Base-by-base conservation (phyloP, 2,329 filamentous ascomycete genomes). In the Aspergillus viridinutans region DNA sequence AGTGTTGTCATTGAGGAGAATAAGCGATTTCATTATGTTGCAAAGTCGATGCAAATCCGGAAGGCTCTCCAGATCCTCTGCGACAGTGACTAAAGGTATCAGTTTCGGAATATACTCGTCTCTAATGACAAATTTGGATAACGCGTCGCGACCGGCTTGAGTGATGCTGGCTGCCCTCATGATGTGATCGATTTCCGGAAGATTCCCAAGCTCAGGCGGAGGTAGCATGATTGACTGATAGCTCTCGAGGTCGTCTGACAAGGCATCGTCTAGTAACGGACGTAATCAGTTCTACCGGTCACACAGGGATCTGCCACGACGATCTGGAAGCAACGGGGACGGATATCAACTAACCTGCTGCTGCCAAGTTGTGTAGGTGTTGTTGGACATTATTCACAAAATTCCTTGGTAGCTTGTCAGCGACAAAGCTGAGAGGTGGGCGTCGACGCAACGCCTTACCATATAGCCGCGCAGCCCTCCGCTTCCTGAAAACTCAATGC, bases 401-500 rank as follows among this genome's bases (percentile, higher is more conserved):
- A 67, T 93, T 91, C 91, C 92, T 96, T 66, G 57, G 59, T 38
- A 52, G 51, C 61, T 53, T 59, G 68, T 67, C 61, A 67, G 67
- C 60, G 55, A 61, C 54, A 58, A 25, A 53, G 60, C 49, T 29
- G 40, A 72, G 78, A 72, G 68, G 23, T 50, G 50, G 38, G 52
- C 42, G 43, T 52, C 17, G 20, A 25, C 42, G 48, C 43, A 38
- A 50, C 26, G 38, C 20, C 65, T 66, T 77, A 95, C 94, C 94
- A 99, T 74, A 99, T 96, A 61, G 87, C 82, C 21, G 90, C 85
- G 75, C 94, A 99, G 49, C 93, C 94, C 65, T 97, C 94, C 2
- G 92, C 89, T 78, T 99, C 94, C 74, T 99, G 94, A 70, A 99
- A 99, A 72, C 92, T 97, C 61, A 99, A 83, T 47, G 94, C 94